These are phyloP conservation scores for Bacterosira constricta DNA, from an alignment of 108 stramenopile genomes.

Conservation along the genomic window DNA sequence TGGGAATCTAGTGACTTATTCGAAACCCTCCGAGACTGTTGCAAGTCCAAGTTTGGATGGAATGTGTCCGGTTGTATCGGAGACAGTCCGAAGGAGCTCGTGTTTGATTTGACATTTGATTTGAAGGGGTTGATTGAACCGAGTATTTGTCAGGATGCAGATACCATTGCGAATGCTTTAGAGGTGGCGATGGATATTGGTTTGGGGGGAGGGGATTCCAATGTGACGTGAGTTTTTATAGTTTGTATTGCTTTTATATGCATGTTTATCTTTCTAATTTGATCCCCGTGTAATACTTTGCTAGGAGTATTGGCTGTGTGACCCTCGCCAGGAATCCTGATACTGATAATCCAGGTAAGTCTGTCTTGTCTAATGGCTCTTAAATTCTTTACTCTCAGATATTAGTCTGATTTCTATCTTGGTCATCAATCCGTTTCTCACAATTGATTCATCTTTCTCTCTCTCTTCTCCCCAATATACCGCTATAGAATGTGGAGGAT, in stretches of 20 bases:
- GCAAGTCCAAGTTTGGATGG: slow-evolving; percentile 27
- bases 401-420: too few relatives aligned
- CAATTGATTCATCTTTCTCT: neutral
- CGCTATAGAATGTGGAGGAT: slow-evolving; percentile 34
- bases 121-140: slow-evolving; percentile 9
- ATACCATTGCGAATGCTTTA: slow-evolving; percentile 19
- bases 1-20: slow-evolving; percentile 12
- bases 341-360: slow-evolving; percentile 12
- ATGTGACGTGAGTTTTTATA: neutral
- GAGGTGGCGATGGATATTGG: slow-evolving; percentile 22
- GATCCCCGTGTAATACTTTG: neutral
- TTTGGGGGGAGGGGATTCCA: slow-evolving; percentile 9
- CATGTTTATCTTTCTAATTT: neutral
- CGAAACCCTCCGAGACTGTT: slow-evolving; percentile 21
- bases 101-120: slow-evolving; percentile 18
- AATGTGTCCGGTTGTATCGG: slow-evolving; percentile 17
- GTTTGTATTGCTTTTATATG: neutral
- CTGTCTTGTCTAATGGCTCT: neutral
- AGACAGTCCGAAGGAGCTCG: slow-evolving; percentile 12
- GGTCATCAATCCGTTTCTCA: too few relatives aligned
- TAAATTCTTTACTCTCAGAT: too few relatives aligned
- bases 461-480: neutral
- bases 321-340: slow-evolving; percentile 13
- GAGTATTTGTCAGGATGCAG: slow-evolving; percentile 30
- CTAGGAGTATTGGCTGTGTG: slow-evolving; percentile 19